phyloP scores from a whole-genome alignment of 805 yeast genomes.

The Cyberlindnera xylosilytica region DNA sequence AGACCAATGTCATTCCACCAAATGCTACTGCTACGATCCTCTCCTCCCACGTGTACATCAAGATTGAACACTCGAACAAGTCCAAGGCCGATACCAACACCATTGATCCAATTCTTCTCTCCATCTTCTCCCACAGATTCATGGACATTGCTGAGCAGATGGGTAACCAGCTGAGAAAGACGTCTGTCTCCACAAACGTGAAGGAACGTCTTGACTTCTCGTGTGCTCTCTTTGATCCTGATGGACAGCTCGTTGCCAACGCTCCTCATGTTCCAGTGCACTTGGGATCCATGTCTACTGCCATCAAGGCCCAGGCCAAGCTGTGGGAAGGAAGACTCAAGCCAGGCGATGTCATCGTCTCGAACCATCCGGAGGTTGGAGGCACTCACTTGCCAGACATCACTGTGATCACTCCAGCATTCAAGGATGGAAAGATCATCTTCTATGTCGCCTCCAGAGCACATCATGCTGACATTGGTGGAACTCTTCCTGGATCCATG shows the following conservation, averaged over 20 bases:
- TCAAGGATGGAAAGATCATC: constrained; percentile 54
- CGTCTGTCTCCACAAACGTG: constrained; percentile 78
- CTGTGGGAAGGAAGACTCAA: constrained; percentile 61
- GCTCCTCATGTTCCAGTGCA: constrained; percentile 91
- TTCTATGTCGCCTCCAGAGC: constrained; percentile 90
- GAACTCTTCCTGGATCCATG: constrained; percentile 89
- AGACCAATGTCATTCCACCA: constrained; percentile 74
- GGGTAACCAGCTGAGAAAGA: constrained; percentile 78
- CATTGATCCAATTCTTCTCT: constrained; percentile 67
- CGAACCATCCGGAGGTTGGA: constrained; percentile 82
- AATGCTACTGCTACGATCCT: constrained; percentile 51
- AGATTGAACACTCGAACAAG: constrained; percentile 16
- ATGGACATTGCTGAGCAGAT: constrained; percentile 91
- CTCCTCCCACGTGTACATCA: constrained; percentile 59
- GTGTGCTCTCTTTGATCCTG: constrained; percentile 75
- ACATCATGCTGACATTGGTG: constrained; percentile 73
- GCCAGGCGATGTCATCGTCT: constrained; percentile 73
- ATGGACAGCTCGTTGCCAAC: constrained; percentile 80
- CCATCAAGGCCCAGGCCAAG: constrained; percentile 62
- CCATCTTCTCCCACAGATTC: constrained; percentile 79
- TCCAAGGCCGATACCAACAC: constrained; percentile 27
- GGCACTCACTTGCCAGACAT: constrained; percentile 89
- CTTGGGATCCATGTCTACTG: constrained; percentile 81
- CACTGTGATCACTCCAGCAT: constrained; percentile 89
- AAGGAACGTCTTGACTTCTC: constrained; percentile 82